These are phyloP conservation scores for Boletus patriciae DNA, from an alignment of 768 basidiomycete genomes.

Conservation along the genomic window DNA sequence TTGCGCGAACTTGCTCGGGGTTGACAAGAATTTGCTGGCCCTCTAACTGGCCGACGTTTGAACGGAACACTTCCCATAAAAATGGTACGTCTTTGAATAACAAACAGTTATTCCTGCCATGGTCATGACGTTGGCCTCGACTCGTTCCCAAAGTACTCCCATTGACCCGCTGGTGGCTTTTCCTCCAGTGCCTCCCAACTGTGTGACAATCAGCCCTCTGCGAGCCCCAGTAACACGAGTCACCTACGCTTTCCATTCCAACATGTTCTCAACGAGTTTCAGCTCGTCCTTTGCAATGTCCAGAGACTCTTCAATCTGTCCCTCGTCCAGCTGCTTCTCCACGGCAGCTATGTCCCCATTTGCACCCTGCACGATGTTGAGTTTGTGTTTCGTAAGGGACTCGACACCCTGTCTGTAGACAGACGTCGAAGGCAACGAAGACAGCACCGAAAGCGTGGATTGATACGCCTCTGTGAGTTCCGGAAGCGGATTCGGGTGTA, in stretches of 20 bases:
- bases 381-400: constrained; percentile 77
- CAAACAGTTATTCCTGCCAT: background rate
- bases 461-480: constrained; percentile 73
- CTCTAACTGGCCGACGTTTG: background rate
- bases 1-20: constrained; percentile 32
- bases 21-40: constrained; percentile 13
- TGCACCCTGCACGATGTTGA: constrained; percentile 67
- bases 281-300: constrained; percentile 83
- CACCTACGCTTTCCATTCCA: constrained; percentile 96
- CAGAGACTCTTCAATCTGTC: constrained; percentile 84
- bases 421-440: constrained; percentile 73
- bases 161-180: constrained; percentile 78
- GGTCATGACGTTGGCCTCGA: constrained; percentile 41
- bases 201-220: constrained; percentile 7
- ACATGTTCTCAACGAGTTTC: constrained; percentile 72
- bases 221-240: constrained; percentile 1
- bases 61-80: constrained; percentile 5
- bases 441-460: constrained; percentile 68
- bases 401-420: constrained; percentile 90
- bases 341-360: constrained; percentile 63
- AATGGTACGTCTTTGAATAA: background rate
- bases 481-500: constrained; percentile 84
- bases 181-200: constrained; percentile 92
- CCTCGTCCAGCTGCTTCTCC: constrained; percentile 78
- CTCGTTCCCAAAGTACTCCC: constrained; percentile 75